Conservation (phyloP, 352 stramenopile genomes). For the Globisporangium solare region DNA sequence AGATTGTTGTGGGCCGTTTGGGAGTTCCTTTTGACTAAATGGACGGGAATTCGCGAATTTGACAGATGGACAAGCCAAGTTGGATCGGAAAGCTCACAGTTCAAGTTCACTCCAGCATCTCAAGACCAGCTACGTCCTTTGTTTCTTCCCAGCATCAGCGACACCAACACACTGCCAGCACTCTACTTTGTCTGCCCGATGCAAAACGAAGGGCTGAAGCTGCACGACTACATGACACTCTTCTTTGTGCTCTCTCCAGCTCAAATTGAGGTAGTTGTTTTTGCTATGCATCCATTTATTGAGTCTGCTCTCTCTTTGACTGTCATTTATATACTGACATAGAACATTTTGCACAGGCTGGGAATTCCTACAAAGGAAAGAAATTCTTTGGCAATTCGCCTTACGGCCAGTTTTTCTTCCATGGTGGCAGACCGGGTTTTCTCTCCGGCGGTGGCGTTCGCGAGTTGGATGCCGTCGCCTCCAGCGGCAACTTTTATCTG, state of each 20-base stretch:
- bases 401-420: slow-evolving; percentile 63
- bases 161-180: slow-evolving; percentile 22
- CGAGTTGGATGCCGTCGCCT: slow-evolving; percentile 19
- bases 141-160: slow-evolving; percentile 12
- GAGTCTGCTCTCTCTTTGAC: too few species aligned
- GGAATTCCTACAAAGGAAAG: slow-evolving; percentile 35
- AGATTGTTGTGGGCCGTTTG: not conserved
- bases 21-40: not conserved
- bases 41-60: not conserved
- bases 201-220: slow-evolving; percentile 18
- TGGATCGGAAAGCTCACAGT: not conserved
- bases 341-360: slow-evolving; percentile 11
- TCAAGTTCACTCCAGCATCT: slow-evolving; percentile 12
- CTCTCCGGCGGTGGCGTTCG: slow-evolving; percentile 42
- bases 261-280: slow-evolving; percentile 32
- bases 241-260: slow-evolving; percentile 55
- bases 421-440: slow-evolving; percentile 51
- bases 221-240: slow-evolving; percentile 60
- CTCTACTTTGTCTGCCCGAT: slow-evolving; percentile 57
- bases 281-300: not conserved
- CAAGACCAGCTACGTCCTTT: slow-evolving; percentile 7
- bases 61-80: slow-evolving; percentile 37
- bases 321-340: not conserved
- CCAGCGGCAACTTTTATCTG: slow-evolving; percentile 27
- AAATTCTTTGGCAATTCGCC: slow-evolving; percentile 73